Conservation (phyloP, 805 yeast species). For the Ogataea nonfermentans region DNA sequence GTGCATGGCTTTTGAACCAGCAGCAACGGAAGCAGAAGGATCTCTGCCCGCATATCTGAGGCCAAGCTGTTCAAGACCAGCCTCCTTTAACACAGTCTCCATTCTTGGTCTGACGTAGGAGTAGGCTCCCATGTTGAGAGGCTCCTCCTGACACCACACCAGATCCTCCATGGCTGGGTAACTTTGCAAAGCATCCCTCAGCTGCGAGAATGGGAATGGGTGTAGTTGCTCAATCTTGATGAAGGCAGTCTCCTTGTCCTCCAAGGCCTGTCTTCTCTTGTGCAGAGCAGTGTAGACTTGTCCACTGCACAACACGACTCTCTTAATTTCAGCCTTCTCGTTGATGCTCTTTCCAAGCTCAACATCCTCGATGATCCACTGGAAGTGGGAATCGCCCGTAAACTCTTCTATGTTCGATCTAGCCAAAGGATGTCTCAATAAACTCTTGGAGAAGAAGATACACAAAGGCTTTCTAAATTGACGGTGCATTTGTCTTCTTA, state of each 20-base stretch:
- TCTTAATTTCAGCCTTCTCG: conserved; percentile 79
- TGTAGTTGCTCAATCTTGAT: conserved; percentile 91
- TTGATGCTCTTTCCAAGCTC: conserved; percentile 79
- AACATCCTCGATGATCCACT: conserved; percentile 92
- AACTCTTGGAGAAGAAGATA: conserved; percentile 85
- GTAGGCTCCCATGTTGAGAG: conserved; percentile 95
- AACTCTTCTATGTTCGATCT: conserved; percentile 81
- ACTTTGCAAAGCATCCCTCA: conserved; percentile 75
- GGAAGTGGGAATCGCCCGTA: conserved; percentile 88
- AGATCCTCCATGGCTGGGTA: conserved; percentile 85
- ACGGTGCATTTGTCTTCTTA: conserved; percentile 99
- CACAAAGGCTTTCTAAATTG: conserved; percentile 94
- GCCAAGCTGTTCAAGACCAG: conserved; percentile 51
- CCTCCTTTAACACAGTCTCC: conserved; percentile 69
- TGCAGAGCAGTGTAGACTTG: conserved; percentile 92
- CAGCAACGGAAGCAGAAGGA: conserved; percentile 98
- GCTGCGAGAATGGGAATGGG: conserved; percentile 97
- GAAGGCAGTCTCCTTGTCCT: conserved; percentile 81
- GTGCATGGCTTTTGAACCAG: conserved; percentile 91
- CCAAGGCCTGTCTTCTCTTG: conserved; percentile 79
- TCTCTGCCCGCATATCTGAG: conserved; percentile 95
- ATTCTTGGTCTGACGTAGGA: conserved; percentile 80
- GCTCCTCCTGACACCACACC: conserved; percentile 99
- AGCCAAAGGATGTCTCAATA: conserved; percentile 97
- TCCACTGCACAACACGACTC: conserved; percentile 81